Conservation (phyloP, 2,329 filamentous ascomycete genomes). For the Pseudocercospora vitis region DNA sequence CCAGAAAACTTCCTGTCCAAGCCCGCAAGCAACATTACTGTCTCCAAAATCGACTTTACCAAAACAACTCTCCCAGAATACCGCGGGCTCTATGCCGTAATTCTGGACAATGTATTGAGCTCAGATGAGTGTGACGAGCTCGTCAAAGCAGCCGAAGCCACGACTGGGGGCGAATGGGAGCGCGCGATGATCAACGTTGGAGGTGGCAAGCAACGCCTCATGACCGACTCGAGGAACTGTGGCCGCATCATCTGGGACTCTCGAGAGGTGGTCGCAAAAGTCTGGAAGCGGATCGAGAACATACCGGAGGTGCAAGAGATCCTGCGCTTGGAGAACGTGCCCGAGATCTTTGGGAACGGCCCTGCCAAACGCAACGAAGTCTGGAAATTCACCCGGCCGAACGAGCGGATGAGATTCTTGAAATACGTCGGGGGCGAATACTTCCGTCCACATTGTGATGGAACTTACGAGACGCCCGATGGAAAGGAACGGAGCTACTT, state of each 20-base stretch:
- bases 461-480: slow-evolving; percentile 59
- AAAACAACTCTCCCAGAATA: slow-evolving; percentile 55
- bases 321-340: slow-evolving; percentile 38
- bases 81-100: slow-evolving; percentile 56
- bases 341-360: slow-evolving; percentile 48
- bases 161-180: slow-evolving; percentile 56
- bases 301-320: slow-evolving; percentile 53
- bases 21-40: slow-evolving; percentile 48
- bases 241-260: slow-evolving; percentile 77
- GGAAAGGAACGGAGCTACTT: slow-evolving; percentile 52
- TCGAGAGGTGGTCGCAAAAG: slow-evolving; percentile 58
- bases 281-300: slow-evolving; percentile 60
- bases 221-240: slow-evolving; percentile 63
- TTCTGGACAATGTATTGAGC: slow-evolving; percentile 65
- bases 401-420: slow-evolving; percentile 73
- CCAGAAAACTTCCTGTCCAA: slow-evolving; percentile 51
- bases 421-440: slow-evolving; percentile 71
- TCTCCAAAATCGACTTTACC: slow-evolving; percentile 56
- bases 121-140: slow-evolving; percentile 63
- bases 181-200: slow-evolving; percentile 69
- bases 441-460: slow-evolving; percentile 72
- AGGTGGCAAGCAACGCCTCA: slow-evolving; percentile 58
- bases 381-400: slow-evolving; percentile 54
- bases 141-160: slow-evolving; percentile 52
- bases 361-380: slow-evolving; percentile 46